Percentiles rank a stretch among this genome's conserved stretches.
Conservation (phyloP, 495 filamentous ascomycete species). For the Aspergillus haitiensis region DNA sequence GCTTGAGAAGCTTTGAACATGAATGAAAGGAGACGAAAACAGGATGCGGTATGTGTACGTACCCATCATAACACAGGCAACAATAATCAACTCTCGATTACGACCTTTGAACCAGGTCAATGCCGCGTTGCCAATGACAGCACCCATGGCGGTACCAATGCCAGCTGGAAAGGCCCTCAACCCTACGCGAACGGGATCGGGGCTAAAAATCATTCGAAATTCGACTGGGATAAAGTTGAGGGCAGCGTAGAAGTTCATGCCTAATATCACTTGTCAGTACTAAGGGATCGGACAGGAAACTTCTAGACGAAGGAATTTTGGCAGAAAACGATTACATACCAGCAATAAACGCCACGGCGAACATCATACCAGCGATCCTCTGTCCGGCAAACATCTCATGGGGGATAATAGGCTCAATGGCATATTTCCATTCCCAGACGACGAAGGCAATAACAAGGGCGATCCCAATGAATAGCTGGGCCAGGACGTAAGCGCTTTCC, state of each 20-base stretch:
- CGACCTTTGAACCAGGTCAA: slow-evolving; percentile 1
- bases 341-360: neutral
- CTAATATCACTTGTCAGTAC: neutral
- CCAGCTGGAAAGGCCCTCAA: neutral
- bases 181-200: neutral
- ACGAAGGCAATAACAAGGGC: neutral
- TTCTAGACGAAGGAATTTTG: neutral
- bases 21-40: neutral
- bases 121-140: neutral
- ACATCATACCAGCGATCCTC: neutral
- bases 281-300: neutral
- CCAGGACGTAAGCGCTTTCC: neutral
- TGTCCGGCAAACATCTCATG: slow-evolving; percentile 1
- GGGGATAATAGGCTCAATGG: neutral
- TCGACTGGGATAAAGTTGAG: slow-evolving; percentile 1
- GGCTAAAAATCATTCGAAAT: neutral
- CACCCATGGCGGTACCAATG: neutral
- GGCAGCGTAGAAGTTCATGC: neutral
- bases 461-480: neutral
- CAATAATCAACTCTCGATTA: neutral
- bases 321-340: neutral
- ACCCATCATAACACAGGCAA: slow-evolving; percentile 1
- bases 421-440: neutral
- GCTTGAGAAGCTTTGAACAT: no score
- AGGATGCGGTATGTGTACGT: neutral